Percentiles rank a stretch among this genome's conserved stretches.
Evolutionary conservation across 257 asterid species (phyloP).

Genomic region (Solanum rostratum): DNA sequence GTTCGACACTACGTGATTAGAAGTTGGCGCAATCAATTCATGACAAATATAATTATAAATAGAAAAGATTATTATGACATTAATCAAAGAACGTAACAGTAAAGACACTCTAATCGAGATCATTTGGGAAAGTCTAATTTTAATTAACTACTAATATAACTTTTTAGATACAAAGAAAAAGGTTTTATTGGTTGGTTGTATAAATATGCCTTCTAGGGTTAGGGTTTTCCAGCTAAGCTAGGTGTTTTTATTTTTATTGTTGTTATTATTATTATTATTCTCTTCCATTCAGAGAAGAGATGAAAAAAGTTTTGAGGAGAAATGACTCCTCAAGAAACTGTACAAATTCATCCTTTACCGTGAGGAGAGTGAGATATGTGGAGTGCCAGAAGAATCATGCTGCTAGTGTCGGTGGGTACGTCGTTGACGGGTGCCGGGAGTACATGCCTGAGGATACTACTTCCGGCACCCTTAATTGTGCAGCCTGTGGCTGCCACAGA

Average conservation of each 20-base stretch:
- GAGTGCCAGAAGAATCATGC: constrained; percentile 98
- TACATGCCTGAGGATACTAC: constrained; percentile 49
- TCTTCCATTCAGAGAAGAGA: background rate
- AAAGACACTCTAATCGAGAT: background rate
- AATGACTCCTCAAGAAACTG: constrained; percentile 15
- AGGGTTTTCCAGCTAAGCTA: constrained; percentile 36
- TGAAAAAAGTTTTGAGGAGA: constrained; percentile 42
- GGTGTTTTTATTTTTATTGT: background rate
- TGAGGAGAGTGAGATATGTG: constrained; percentile 33
- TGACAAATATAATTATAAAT: constrained; percentile 23
- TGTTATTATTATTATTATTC: background rate
- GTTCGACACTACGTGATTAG: constrained; percentile 24
- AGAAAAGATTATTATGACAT: background rate
- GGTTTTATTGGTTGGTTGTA: constrained; percentile 13
- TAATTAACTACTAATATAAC: background rate
- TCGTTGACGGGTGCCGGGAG: constrained; percentile 92
- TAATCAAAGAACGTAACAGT: background rate
- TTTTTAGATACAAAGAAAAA: background rate
- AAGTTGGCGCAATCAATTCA: constrained; percentile 49
- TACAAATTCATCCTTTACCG: constrained; percentile 18
- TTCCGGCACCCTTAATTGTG: constrained; percentile 52
- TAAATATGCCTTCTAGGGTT: constrained; percentile 47
- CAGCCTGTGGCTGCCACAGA: constrained; percentile 92
- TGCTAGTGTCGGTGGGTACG: constrained; percentile 71
- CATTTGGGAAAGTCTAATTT: background rate